These are phyloP conservation scores for Saturnispora saitoi DNA, from an alignment of 805 yeast species.

Conservation along the genomic window DNA sequence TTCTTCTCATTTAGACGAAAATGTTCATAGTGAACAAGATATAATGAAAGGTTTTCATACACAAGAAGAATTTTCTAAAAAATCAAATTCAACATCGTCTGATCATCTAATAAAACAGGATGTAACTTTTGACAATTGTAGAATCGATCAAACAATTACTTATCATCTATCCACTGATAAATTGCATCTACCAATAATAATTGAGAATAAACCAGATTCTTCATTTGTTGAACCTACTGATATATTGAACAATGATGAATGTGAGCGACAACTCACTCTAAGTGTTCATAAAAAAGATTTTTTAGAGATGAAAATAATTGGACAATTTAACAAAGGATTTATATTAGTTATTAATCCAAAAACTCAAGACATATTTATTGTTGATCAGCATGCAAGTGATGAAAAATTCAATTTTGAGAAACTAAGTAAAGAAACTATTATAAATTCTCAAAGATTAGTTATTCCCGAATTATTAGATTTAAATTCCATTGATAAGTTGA, in stretches of 20 bases:
- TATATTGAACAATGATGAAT: constrained; percentile 38
- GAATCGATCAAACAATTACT: constrained; percentile 1
- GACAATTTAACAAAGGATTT: constrained; percentile 94
- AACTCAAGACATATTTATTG: constrained; percentile 61
- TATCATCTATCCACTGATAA: not conserved
- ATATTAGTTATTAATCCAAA: constrained; percentile 58
- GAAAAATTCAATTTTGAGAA: constrained; percentile 87
- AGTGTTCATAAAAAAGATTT: constrained; percentile 70
- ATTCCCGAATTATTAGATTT: constrained; percentile 49
- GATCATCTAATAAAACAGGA: not conserved
- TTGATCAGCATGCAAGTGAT: constrained; percentile 98
- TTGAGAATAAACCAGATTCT: not conserved
- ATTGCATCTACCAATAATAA: not conserved
- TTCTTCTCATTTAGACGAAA: not conserved
- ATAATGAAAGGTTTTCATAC: not conserved
- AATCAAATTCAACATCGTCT: not conserved
- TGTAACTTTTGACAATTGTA: not conserved
- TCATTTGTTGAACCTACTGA: constrained; percentile 17
- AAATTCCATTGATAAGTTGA: constrained; percentile 69
- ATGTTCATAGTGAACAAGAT: not conserved
- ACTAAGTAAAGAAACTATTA: constrained; percentile 44
- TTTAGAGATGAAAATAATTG: constrained; percentile 64
- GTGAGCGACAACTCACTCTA: constrained; percentile 50
- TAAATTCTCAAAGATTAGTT: constrained; percentile 67
- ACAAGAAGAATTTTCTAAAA: not conserved